Percentiles rank a stretch among this genome's conserved stretches.
Conservation (phyloP, 352 stramenopile genomes). For the Elongisporangium anandrum region DNA sequence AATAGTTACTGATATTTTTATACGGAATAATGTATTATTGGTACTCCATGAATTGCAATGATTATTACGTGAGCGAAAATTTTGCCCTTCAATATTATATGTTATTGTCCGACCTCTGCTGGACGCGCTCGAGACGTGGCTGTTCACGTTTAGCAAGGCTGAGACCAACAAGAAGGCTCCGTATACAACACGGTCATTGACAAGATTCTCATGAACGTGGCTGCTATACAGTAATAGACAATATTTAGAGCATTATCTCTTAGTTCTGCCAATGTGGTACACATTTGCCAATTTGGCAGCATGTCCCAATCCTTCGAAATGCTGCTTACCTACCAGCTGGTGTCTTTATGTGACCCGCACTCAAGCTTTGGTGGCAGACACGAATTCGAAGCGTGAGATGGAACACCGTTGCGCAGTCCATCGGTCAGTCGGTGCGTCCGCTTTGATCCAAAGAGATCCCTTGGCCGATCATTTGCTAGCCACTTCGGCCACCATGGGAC, state of each 20-base stretch:
- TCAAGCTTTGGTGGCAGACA: neutral
- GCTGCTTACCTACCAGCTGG: neutral
- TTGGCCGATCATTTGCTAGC: neutral
- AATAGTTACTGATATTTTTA: too few relatives aligned
- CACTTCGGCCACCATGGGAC: neutral
- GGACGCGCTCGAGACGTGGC: constrained; percentile 34
- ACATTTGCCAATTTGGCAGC: too few relatives aligned
- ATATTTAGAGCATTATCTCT: neutral
- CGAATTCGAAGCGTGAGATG: neutral
- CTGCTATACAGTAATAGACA: neutral
- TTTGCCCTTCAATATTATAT: too few relatives aligned
- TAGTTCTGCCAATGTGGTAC: too few relatives aligned
- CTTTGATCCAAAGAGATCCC: neutral
- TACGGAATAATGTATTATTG: too few relatives aligned
- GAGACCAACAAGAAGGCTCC: constrained; percentile 63
- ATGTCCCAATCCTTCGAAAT: neutral
- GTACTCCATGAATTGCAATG: too few relatives aligned
- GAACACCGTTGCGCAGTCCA: neutral
- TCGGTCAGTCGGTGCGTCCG: too few relatives aligned
- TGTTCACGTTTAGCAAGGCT: constrained; percentile 41
- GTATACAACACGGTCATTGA: constrained; percentile 44
- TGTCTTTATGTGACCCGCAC: neutral
- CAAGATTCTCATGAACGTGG: constrained; percentile 33
- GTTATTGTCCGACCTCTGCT: too few relatives aligned
- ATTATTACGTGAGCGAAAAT: too few relatives aligned